Conservation (phyloP, 164 flowering plant species). For the Vitis amurensis region DNA sequence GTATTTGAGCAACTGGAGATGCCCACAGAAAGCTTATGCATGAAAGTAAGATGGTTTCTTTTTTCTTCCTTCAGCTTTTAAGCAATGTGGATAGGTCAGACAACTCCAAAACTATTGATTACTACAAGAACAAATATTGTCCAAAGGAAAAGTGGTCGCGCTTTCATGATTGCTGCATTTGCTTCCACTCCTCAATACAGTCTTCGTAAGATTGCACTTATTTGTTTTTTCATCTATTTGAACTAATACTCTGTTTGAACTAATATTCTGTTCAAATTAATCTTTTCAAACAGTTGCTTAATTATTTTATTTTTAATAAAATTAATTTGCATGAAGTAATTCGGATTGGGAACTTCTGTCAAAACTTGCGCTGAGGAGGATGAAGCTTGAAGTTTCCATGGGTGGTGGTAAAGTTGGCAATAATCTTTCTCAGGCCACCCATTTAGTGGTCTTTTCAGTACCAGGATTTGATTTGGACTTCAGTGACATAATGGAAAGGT, state of each 20-base stretch:
- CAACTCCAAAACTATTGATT: conserved; percentile 41
- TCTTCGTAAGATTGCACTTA: conserved; percentile 35
- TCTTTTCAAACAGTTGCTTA: background rate
- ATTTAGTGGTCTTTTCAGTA: conserved; percentile 58
- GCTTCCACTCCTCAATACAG: conserved; percentile 37
- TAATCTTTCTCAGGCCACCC: conserved; percentile 65
- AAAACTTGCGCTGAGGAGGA: conserved; percentile 58
- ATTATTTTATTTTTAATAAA: background rate
- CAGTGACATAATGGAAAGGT: conserved; percentile 51
- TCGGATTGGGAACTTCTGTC: conserved; percentile 40
- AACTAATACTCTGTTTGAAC: background rate
- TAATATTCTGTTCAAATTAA: background rate
- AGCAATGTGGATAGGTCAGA: conserved; percentile 43
- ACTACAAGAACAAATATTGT: conserved; percentile 69
- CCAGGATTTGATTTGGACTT: conserved; percentile 41
- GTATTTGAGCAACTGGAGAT: background rate
- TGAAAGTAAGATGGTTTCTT: too few relatives aligned
- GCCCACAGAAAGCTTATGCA: background rate
- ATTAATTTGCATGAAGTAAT: conserved; percentile 32
- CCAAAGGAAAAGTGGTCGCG: conserved; percentile 63
- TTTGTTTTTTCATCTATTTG: background rate
- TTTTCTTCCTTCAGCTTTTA: conserved; percentile 47
- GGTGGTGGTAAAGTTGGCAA: conserved; percentile 69
- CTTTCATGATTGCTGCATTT: conserved; percentile 67
- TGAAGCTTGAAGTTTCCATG: conserved; percentile 70